A percentile compares a stretch with the other conserved stretches of the same genome.
Evolutionary conservation across 2,329 filamentous ascomycete species (phyloP).

Genomic region (Sporothrix mexicana): DNA sequence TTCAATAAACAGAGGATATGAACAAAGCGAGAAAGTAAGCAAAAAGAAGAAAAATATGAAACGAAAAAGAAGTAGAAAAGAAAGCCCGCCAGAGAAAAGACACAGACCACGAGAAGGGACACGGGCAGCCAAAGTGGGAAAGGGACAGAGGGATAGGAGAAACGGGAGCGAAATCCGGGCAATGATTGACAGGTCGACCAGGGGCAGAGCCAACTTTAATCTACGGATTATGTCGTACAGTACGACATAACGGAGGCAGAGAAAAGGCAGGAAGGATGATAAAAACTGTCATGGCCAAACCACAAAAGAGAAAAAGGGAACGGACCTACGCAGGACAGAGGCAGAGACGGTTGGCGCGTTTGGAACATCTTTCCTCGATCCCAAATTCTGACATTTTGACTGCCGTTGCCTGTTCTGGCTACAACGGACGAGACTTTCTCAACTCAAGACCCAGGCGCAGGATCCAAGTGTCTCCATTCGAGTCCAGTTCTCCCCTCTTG

Average conservation of each 20-base stretch:
- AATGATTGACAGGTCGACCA: slow-evolving; percentile 6
- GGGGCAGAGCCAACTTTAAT: slow-evolving; percentile 20
- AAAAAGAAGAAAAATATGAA: not conserved
- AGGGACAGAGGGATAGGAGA: not conserved
- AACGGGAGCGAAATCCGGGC: not conserved
- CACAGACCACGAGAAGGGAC: not conserved
- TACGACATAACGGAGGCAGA: too few relatives aligned
- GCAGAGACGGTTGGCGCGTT: not conserved
- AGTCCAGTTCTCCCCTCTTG: not conserved
- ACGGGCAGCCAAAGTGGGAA: not conserved
- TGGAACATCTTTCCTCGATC: slow-evolving; percentile 4
- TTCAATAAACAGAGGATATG: not conserved
- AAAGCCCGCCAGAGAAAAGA: not conserved
- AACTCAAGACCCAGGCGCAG: not conserved
- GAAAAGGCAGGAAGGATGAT: not conserved
- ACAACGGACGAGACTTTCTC: not conserved
- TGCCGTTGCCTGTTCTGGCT: not conserved
- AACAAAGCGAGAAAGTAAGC: not conserved
- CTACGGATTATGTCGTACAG: too few relatives aligned
- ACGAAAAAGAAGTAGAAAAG: not conserved
- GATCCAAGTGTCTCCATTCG: slow-evolving; percentile 5
- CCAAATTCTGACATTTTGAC: not conserved
- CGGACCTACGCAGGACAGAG: not conserved
- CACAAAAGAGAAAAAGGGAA: not conserved
- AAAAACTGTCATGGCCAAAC: not conserved